Evolutionary conservation across 192 early-diverging fungal species (phyloP), one percentile per base, ranked within the genome.

Genomic region (Dimargaris xerosporica): DNA sequence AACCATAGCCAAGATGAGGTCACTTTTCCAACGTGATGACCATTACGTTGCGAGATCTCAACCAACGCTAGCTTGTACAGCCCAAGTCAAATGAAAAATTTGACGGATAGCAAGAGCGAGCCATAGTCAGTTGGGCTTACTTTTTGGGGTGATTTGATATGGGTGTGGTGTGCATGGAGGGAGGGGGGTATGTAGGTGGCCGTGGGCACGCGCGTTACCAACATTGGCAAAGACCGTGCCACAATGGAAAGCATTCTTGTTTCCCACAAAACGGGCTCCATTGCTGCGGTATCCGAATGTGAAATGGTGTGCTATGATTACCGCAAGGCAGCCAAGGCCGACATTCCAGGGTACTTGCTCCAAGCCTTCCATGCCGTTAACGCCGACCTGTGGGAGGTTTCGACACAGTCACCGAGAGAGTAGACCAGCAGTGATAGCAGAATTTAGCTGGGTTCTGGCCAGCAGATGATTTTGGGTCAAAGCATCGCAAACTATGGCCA

Each of bases 281-380:
- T 78, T n/a, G 73, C 75, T 10, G 78, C 78, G 5, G 59, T 43
- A n/a, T 60, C 58, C 41, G 12, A 60, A 66, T 60, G 67, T 66
- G 11, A 63, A 21, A 59, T 78, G 39, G 76, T 75, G 11, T 64
- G 64, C 1, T 73, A 65, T 48, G 73, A 78, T 48, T 78, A 73
- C 45, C 31, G 26, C 10, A 66, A 63, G 44, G 60, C 59, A 29
- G n/a, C 26, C 2, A 78, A 78, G 48, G 67, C 69, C 11, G 59
- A 65, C n/a, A 64, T 75, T 3, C 73, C 76, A 7, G 41, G 56
- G 25, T 62, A 65, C 23, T 46, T 75, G 21, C 44, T 67, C 13
- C 45, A 42, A 3, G 69, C 66, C 3, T 65, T 60, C 61, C 67
- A 62, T 39, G 42, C 30, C 1, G 69, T 60, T 44, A 61, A 70